Evolutionary conservation across 1,284 basidiomycete species (phyloP).

Genomic region (Pseudozyma sp.): DNA sequence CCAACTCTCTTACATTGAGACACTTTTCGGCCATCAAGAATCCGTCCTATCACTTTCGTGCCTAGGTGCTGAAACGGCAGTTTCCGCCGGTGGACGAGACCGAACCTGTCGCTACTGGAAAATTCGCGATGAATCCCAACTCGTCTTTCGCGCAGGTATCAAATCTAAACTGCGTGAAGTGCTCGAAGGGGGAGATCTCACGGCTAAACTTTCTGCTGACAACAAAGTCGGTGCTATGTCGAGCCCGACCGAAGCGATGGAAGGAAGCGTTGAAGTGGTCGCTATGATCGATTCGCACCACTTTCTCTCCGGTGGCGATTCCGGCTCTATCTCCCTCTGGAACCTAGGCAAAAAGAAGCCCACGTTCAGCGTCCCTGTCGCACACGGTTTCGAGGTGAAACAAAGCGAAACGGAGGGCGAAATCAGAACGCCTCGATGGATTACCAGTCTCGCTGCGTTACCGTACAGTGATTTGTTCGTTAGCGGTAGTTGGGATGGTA

Average conservation of each 20-base stretch:
- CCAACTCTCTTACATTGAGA: constrained; percentile 92
- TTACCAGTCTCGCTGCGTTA: constrained; percentile 83
- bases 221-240: constrained; percentile 41
- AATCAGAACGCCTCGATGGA: constrained; percentile 85
- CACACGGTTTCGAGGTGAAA: constrained; percentile 81
- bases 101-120: constrained; percentile 96
- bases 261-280: constrained; percentile 91
- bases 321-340: constrained; percentile 88
- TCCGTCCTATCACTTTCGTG: constrained; percentile 81
- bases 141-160: constrained; percentile 94
- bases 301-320: constrained; percentile 94
- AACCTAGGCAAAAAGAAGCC: constrained; percentile 95
- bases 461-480: constrained; percentile 91
- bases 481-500: constrained; percentile 92
- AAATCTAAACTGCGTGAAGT: constrained; percentile 77
- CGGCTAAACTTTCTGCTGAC: not conserved
- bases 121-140: constrained; percentile 92
- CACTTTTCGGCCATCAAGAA: constrained; percentile 97
- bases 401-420: constrained; percentile 79
- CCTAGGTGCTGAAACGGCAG: constrained; percentile 83
- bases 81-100: constrained; percentile 89
- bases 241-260: constrained; percentile 71
- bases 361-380: constrained; percentile 82
- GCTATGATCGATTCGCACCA: constrained; percentile 93
- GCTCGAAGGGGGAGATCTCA: constrained; percentile 81